Evolutionary conservation across 805 yeast species (phyloP).

Genomic region (Lipomyces chichibuensis): DNA sequence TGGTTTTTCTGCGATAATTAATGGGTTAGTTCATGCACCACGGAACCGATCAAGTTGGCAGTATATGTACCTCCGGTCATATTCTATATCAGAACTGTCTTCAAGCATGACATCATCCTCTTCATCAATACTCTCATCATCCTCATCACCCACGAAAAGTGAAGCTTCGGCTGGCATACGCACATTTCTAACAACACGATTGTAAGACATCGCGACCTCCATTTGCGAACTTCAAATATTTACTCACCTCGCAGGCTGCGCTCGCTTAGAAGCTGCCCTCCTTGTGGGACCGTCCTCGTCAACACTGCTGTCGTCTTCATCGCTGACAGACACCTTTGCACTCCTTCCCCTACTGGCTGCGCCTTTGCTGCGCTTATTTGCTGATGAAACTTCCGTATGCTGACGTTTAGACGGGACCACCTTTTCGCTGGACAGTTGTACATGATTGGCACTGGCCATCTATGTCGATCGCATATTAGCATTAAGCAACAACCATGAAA

Average conservation of each 20-base stretch:
- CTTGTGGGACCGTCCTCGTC: not conserved
- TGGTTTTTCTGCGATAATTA: not conserved
- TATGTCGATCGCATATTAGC: not conserved
- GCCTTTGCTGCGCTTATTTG: not conserved
- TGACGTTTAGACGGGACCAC: not conserved
- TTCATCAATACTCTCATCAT: not conserved
- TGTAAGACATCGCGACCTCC: not conserved
- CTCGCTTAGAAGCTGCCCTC: not conserved
- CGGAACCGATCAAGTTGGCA: not conserved
- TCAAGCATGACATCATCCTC: constrained; percentile 1
- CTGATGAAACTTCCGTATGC: not conserved
- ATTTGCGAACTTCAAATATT: not conserved
- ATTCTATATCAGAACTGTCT: not conserved
- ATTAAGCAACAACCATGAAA: not conserved
- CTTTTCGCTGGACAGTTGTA: not conserved
- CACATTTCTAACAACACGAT: not conserved
- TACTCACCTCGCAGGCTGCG: not conserved
- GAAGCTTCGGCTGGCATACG: not conserved
- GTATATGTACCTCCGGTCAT: not conserved
- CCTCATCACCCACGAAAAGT: not conserved
- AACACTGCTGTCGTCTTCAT: not conserved
- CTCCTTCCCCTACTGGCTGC: not conserved
- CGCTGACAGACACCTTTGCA: not conserved
- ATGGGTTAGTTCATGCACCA: not conserved
- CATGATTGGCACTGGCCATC: not conserved